Conservation (phyloP, 2,329 filamentous ascomycete genomes). For the Berkeleyomyces basicola region DNA sequence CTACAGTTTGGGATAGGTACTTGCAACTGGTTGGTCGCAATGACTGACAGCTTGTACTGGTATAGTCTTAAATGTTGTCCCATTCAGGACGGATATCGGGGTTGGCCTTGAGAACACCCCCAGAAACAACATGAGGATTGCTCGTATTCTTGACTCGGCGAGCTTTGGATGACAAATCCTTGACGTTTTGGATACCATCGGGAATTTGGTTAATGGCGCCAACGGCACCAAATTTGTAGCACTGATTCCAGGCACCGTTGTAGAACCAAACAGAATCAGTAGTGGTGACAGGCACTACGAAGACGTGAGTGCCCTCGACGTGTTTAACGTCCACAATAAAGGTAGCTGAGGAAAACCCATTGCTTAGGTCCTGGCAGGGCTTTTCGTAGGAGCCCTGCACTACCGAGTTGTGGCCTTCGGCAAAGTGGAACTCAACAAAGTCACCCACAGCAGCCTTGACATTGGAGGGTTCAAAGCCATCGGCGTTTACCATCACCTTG, state of each 20-base stretch:
- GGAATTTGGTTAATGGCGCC: not conserved
- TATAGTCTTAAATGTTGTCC: no score
- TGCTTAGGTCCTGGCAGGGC: conserved; percentile 28
- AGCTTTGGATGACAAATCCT: not conserved
- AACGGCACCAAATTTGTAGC: conserved; percentile 19
- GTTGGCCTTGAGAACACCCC: not conserved
- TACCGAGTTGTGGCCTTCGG: conserved; percentile 33
- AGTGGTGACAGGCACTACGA: not conserved
- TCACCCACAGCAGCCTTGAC: conserved; percentile 33
- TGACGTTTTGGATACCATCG: not conserved
- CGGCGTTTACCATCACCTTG: not conserved
- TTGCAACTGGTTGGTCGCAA: no score
- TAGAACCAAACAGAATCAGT: not conserved
- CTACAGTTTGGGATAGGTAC: no score
- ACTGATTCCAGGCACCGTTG: not conserved
- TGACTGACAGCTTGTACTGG: no score
- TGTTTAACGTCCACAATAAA: conserved; percentile 19
- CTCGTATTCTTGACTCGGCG: not conserved
- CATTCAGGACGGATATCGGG: not conserved
- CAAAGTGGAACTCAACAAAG: conserved; percentile 38
- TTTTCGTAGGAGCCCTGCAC: conserved; percentile 26
- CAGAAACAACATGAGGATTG: not conserved
- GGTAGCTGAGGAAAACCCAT: conserved; percentile 24
- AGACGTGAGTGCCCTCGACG: conserved; percentile 15
- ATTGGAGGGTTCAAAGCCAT: conserved; percentile 31